Conservation (phyloP, 768 basidiomycete genomes). For the Porpolomopsis calyptriformis region DNA sequence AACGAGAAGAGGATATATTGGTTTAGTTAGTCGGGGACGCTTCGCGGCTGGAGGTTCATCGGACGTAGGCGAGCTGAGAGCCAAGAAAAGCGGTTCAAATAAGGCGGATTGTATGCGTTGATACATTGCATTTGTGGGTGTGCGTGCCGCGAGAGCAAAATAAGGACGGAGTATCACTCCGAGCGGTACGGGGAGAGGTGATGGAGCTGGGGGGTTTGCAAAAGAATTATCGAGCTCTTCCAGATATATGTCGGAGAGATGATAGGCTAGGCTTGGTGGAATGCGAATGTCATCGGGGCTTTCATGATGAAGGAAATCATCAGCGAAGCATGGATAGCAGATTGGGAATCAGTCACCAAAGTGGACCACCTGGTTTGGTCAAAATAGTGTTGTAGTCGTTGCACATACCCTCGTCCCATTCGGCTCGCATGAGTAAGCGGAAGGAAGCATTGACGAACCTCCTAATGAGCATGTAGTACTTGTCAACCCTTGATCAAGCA, state of each 20-base stretch:
- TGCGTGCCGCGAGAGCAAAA: conserved; percentile 57
- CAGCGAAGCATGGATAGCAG: background rate
- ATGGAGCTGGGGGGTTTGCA: conserved; percentile 17
- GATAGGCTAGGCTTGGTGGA: conserved; percentile 70
- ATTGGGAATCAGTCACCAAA: conserved; percentile 48
- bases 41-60: conserved; percentile 32
- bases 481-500: conserved; percentile 92
- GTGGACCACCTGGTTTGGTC: conserved; percentile 56
- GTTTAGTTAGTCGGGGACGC: conserved; percentile 31
- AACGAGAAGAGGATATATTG: conserved; percentile 32
- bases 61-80: conserved; percentile 30
- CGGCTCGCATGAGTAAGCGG: conserved; percentile 55
- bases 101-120: conserved; percentile 61
- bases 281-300: conserved; percentile 66
- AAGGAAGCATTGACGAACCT: conserved; percentile 83
- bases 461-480: conserved; percentile 92
- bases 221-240: conserved; percentile 76
- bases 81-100: conserved; percentile 56
- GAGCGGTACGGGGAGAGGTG: conserved; percentile 35
- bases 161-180: conserved; percentile 50
- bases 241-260: conserved; percentile 82
- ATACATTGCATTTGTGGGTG: conserved; percentile 53
- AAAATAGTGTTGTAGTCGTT: conserved; percentile 63
- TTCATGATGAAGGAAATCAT: conserved; percentile 3
- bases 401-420: conserved; percentile 54